Conservation (phyloP, 805 yeast genomes). For the Gaillardinia entomophila region DNA sequence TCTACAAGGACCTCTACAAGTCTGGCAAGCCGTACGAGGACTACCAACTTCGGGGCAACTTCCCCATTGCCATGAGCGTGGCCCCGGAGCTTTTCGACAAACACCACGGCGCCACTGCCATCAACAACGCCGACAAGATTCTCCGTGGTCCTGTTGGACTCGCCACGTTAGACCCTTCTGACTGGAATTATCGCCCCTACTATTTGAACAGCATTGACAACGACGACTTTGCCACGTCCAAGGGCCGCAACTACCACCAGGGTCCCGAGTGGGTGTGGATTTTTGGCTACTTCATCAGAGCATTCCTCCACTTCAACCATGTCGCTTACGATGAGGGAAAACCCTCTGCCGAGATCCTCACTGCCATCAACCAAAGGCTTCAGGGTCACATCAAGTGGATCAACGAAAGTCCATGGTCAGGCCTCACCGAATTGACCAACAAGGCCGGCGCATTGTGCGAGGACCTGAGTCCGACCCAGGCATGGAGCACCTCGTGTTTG, state of each 20-base stretch:
- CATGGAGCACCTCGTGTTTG: slow-evolving; percentile 90
- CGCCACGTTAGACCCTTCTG: slow-evolving; percentile 89
- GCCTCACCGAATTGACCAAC: slow-evolving; percentile 86
- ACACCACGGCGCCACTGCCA: slow-evolving; percentile 55
- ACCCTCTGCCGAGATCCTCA: slow-evolving; percentile 50
- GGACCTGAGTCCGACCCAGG: slow-evolving; percentile 94
- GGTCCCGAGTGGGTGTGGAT: slow-evolving; percentile 99
- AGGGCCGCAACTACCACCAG: slow-evolving; percentile 95
- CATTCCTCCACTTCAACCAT: slow-evolving; percentile 54
- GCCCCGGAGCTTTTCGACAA: slow-evolving; percentile 87
- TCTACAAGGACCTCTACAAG: slow-evolving; percentile 79
- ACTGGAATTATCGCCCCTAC: slow-evolving; percentile 86
- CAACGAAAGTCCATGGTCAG: slow-evolving; percentile 81
- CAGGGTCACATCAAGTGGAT: slow-evolving; percentile 67
- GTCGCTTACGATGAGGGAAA: slow-evolving; percentile 5
- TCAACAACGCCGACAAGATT: slow-evolving; percentile 62
- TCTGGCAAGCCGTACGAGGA: slow-evolving; percentile 90
- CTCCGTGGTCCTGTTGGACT: slow-evolving; percentile 89
- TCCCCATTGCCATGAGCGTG: slow-evolving; percentile 86
- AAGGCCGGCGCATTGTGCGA: slow-evolving; percentile 75
- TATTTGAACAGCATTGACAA: slow-evolving; percentile 77
- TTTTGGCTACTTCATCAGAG: slow-evolving; percentile 81
- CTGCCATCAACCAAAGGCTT: slow-evolving; percentile 55
- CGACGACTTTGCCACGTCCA: slow-evolving; percentile 84
- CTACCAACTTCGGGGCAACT: slow-evolving; percentile 88